These are phyloP conservation scores for Ramalina intermedia DNA, from an alignment of 495 filamentous ascomycete species.

Conservation along the genomic window DNA sequence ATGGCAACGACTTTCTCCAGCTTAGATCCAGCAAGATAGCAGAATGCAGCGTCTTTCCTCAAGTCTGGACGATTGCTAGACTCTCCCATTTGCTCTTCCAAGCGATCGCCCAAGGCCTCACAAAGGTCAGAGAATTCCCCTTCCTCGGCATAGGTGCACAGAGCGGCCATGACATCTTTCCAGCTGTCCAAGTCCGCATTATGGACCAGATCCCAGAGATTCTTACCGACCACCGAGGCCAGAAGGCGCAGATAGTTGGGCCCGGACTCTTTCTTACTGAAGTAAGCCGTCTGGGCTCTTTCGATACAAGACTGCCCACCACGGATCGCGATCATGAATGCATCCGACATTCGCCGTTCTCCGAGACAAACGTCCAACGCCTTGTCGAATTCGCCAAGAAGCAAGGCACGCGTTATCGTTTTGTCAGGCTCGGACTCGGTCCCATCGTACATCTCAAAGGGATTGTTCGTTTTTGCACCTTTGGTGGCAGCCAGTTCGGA, in stretches of 20 bases:
- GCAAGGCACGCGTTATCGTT: constrained; percentile 70
- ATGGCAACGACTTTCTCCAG: constrained; percentile 91
- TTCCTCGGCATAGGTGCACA: constrained; percentile 87
- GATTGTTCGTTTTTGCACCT: constrained; percentile 67
- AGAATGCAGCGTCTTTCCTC: constrained; percentile 85
- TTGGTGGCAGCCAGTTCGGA: constrained; percentile 62
- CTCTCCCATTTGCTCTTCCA: constrained; percentile 51
- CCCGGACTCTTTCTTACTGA: constrained; percentile 62
- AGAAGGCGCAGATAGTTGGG: constrained; percentile 89
- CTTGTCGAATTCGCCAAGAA: constrained; percentile 81
- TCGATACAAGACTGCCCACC: constrained; percentile 88
- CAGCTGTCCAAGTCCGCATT: constrained; percentile 86
- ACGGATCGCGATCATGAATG: constrained; percentile 96
- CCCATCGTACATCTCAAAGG: constrained; percentile 73
- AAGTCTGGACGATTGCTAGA: constrained; percentile 34
- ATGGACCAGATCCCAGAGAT: constrained; percentile 95
- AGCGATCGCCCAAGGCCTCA: constrained; percentile 83
- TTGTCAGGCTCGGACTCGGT: constrained; percentile 70
- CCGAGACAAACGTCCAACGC: constrained; percentile 78
- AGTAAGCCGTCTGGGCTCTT: constrained; percentile 84
- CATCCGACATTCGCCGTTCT: constrained; percentile 83
- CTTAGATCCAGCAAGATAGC: constrained; percentile 88
- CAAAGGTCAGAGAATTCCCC: constrained; percentile 92
- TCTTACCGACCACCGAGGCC: constrained; percentile 86
- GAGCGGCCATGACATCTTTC: constrained; percentile 90